Conservation (phyloP, 2,329 filamentous ascomycete species). For the Trichoderma gracile region DNA sequence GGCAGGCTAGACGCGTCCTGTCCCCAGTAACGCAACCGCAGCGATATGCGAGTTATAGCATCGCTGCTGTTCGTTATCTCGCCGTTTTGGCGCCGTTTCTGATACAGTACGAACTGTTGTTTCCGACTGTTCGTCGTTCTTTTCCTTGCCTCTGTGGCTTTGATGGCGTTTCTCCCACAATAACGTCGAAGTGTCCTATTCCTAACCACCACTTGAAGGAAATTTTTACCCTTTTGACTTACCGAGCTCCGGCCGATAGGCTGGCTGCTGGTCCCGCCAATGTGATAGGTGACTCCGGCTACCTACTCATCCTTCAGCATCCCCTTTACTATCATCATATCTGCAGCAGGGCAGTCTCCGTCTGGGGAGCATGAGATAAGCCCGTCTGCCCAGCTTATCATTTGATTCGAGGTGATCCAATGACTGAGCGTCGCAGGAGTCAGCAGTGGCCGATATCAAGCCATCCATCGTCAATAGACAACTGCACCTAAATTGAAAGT, state of each 20-base stretch:
- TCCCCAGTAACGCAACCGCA: not conserved
- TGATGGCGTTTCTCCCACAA: constrained; percentile 4
- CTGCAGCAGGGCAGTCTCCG: too few species aligned
- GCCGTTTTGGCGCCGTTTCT: constrained; percentile 1
- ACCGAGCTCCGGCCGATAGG: constrained; percentile 5
- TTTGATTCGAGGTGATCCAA: not conserved
- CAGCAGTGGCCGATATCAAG: not conserved
- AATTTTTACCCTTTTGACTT: not conserved
- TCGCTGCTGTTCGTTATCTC: not conserved
- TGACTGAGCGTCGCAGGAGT: not conserved
- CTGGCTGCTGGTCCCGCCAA: not conserved
- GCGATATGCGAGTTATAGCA: not conserved
- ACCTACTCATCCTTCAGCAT: too few species aligned
- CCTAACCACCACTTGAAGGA: not conserved
- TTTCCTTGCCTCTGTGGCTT: constrained; percentile 1
- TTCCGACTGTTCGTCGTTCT: not conserved
- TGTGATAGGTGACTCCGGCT: not conserved
- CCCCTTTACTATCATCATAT: too few species aligned
- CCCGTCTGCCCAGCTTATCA: not conserved
- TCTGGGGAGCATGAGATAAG: not conserved
- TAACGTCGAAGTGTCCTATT: not conserved
- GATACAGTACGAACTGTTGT: not conserved
- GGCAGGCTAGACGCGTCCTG: not conserved
- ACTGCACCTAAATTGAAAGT: not conserved
- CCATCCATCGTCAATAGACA: not conserved